Base-by-base conservation (phyloP, 2,329 filamentous ascomycete genomes). In the Claviceps capensis region DNA sequence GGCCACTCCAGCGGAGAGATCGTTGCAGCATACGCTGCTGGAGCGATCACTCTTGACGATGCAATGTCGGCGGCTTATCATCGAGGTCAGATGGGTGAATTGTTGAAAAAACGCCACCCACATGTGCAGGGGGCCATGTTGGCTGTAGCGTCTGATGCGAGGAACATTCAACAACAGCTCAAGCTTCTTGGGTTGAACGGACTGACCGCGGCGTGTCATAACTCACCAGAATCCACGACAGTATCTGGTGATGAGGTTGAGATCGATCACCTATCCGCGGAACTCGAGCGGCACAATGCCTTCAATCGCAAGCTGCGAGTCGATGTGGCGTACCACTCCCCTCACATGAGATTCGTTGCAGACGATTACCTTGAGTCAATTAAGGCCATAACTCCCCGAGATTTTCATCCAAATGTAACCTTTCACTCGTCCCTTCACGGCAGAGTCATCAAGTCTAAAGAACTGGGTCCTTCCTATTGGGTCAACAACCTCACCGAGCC, bases 261-360 rank as follows among this genome's bases (percentile, higher is more conserved):
- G 5, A 63, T 79, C 2, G 68, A 72, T 6, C 63, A 68, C 52
- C 61, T 78, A 5, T 67, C 60, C 0, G 54, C 54, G 0, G 60
- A 61, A 37, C 56, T 73, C 19, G 66, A 74, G 48, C 64, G 67
- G 38, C 67, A 69, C 19, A 61, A 65, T 19, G 58, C 73, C 2
- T 78, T 79, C 57, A 71, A 72, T 49, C 68, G 71, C 22, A 71
- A 70, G 26, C 65, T 78, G 2, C 67, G 68, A 3, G 72, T 78
- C 3, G 71, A 74, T 11, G 69, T 72, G 7, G 75, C 75, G 0
- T 79, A 79, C 40, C 77, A 79, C 57, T 79, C 76, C 0, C 65
- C 72, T 40, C 74, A 77, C 56, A 78, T 79, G 75, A 67, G 72
- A 50, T 61, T 70, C 1, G 66, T 77, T 1, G 72, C 74, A 1